phyloP scores from a whole-genome alignment of 108 stramenopile species.

The Mediolabrus comicus region DNA sequence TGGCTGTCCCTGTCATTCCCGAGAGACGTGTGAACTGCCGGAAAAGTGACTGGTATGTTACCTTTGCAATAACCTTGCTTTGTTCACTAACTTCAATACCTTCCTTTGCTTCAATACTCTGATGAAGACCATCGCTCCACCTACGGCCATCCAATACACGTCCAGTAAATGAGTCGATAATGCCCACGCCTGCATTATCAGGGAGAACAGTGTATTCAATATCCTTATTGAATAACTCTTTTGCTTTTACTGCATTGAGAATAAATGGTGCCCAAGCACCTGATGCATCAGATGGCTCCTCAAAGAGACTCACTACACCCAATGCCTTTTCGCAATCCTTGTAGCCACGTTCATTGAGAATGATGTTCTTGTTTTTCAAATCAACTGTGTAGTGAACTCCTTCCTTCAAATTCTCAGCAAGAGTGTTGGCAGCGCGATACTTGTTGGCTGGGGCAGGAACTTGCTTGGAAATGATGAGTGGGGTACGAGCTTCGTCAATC shows the following conservation, averaged over 20 bases:
- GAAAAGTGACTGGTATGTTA: slow-evolving; percentile 95
- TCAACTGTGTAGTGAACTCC: slow-evolving; percentile 91
- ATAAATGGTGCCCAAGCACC: slow-evolving; percentile 91
- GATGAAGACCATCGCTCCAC: slow-evolving; percentile 95
- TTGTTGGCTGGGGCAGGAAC: slow-evolving; percentile 84
- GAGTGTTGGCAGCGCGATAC: slow-evolving; percentile 69
- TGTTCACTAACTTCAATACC: slow-evolving; percentile 86
- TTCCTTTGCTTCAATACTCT: slow-evolving; percentile 96
- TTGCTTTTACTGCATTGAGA: slow-evolving; percentile 90
- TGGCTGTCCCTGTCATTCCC: slow-evolving; percentile 96
- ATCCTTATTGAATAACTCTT: slow-evolving; percentile 91
- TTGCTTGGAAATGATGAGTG: slow-evolving; percentile 93
- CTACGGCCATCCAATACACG: slow-evolving; percentile 94
- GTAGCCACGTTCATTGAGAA: slow-evolving; percentile 90
- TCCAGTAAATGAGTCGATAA: slow-evolving; percentile 95
- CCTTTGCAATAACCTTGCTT: slow-evolving; percentile 93
- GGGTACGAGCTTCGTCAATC: slow-evolving; percentile 95
- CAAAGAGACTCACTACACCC: slow-evolving; percentile 81
- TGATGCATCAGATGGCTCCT: slow-evolving; percentile 66
- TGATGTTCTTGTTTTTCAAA: slow-evolving; percentile 87
- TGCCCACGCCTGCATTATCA: slow-evolving; percentile 71
- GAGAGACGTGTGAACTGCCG: slow-evolving; percentile 88
- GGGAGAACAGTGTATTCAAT: slow-evolving; percentile 85
- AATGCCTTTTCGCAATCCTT: slow-evolving; percentile 84
- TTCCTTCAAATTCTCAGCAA: slow-evolving; percentile 81